Conservation (phyloP, 164 flowering plant species). For the Liquidambar formosana region DNA sequence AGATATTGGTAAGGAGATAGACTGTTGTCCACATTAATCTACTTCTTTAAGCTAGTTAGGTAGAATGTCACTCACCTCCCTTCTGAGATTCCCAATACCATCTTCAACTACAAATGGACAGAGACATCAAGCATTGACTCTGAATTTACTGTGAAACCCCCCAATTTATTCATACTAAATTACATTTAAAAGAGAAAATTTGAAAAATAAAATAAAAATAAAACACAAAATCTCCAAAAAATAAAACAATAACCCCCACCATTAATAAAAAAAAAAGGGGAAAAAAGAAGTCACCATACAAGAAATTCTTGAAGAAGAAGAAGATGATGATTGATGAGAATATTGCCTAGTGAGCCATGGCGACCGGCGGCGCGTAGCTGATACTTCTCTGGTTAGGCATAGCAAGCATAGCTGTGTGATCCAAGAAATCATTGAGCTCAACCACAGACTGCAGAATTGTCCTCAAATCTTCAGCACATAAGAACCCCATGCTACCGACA, state of each 20-base stretch:
- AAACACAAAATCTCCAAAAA: conserved; percentile 8
- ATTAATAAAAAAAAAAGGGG: background rate
- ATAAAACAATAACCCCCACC: conserved; percentile 9
- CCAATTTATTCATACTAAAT: conserved; percentile 15
- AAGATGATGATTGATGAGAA: background rate
- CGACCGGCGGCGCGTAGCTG: conserved; percentile 37
- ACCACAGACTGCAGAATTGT: conserved; percentile 66
- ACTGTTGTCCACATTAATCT: too few species aligned
- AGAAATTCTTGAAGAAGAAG: background rate
- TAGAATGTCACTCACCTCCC: background rate
- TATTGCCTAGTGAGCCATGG: conserved; percentile 52
- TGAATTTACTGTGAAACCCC: conserved; percentile 3
- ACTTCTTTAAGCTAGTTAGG: too few species aligned
- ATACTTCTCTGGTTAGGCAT: conserved; percentile 74
- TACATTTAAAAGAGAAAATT: background rate
- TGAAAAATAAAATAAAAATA: background rate
- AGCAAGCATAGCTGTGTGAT: conserved; percentile 96
- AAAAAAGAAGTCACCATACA: background rate
- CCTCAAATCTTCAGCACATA: conserved; percentile 67
- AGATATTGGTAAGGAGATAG: too few species aligned
- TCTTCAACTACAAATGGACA: background rate
- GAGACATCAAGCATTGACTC: background rate
- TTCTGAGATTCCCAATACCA: background rate
- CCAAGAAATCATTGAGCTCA: conserved; percentile 82
- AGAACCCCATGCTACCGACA: conserved; percentile 54